Conservation (phyloP, 148 eudicot species). For the Rheum nobile region DNA sequence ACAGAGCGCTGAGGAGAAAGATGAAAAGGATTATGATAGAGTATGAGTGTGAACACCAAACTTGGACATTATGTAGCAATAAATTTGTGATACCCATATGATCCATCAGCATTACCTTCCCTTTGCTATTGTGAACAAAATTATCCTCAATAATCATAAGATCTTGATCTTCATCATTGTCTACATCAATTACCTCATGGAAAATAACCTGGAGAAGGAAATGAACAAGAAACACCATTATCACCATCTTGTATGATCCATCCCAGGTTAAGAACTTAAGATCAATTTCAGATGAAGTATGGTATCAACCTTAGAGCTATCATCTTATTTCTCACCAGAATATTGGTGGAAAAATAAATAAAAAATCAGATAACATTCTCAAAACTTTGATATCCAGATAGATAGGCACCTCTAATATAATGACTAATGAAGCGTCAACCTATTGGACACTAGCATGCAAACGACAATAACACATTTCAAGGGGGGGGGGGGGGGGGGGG, state of each 20-base stretch:
- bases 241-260: neutral
- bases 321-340: neutral
- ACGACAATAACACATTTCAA: neutral
- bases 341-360: neutral
- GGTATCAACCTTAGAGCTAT: neutral
- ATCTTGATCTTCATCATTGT: slow-evolving; percentile 45
- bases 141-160: slow-evolving; percentile 28
- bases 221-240: slow-evolving; percentile 7
- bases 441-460: neutral
- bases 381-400: neutral
- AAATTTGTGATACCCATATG: neutral
- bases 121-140: slow-evolving; percentile 25
- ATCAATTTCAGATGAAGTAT: neutral
- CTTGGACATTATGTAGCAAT: neutral
- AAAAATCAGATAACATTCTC: neutral
- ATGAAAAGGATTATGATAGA: neutral
- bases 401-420: neutral
- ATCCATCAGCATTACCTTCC: slow-evolving; percentile 34
- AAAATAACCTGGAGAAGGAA: slow-evolving; percentile 24
- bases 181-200: slow-evolving; percentile 51
- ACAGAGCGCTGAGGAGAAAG: slow-evolving; percentile 3
- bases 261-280: neutral
- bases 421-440: neutral
- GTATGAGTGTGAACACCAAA: neutral
- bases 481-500: too few relatives aligned